Evolutionary conservation across 805 yeast species (phyloP).

Genomic region (Pichia heedii): DNA sequence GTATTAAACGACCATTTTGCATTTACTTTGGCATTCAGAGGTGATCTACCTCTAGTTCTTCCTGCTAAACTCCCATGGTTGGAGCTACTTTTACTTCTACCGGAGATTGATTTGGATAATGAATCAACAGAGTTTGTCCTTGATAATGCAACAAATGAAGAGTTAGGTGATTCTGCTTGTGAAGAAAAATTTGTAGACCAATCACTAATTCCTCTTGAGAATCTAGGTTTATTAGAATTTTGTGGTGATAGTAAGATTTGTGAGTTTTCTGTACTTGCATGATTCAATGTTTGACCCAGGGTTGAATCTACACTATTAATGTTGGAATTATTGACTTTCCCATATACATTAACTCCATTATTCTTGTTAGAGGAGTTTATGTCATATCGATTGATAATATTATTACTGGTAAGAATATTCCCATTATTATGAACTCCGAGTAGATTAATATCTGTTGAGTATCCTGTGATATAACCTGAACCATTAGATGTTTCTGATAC

Average conservation of each 20-base stretch:
- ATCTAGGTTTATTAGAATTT: conserved; percentile 16
- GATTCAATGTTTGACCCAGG: neutral
- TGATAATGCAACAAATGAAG: conserved; percentile 27
- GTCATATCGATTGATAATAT: too few relatives aligned
- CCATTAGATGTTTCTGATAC: conserved; percentile 45
- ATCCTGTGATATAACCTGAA: conserved; percentile 29
- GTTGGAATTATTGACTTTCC: neutral
- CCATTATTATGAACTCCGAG: neutral
- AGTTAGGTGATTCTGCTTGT: conserved; percentile 27
- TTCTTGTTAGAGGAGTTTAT: too few relatives aligned
- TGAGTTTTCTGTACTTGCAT: neutral
- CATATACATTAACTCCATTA: too few relatives aligned
- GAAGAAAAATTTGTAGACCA: conserved; percentile 20
- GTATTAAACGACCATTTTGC: conserved; percentile 22
- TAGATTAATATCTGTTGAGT: conserved; percentile 25
- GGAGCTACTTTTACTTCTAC: conserved; percentile 15
- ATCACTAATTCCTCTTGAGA: conserved; percentile 27
- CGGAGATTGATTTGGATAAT: conserved; percentile 20
- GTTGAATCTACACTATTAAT: neutral
- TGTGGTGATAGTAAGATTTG: conserved; percentile 7
- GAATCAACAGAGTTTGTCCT: conserved; percentile 30
- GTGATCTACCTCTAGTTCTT: conserved; percentile 27
- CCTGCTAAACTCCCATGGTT: conserved; percentile 8
- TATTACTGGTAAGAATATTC: neutral
- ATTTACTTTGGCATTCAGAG: conserved; percentile 22